phyloP scores from a whole-genome alignment of 1,139 yeast genomes.

The Zygosaccharomyces pseudobailii region DNA sequence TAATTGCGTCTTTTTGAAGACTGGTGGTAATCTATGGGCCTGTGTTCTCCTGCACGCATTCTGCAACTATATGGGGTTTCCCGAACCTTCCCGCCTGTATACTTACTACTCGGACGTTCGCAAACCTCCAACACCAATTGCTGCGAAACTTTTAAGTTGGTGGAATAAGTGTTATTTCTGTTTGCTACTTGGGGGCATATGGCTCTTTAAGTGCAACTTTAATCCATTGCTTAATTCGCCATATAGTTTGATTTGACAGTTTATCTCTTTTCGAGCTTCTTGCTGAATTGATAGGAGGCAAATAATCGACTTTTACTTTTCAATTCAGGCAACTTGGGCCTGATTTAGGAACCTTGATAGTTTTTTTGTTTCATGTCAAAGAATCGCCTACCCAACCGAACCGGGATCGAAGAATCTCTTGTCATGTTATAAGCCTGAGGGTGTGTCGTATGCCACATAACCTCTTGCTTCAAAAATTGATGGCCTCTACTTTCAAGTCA shows the following conservation, averaged over 20 bases:
- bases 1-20: slow-evolving; percentile 49
- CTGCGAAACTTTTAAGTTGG: slow-evolving; percentile 11
- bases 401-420: too few species aligned
- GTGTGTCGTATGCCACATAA: too few species aligned
- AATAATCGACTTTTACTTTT: too few species aligned
- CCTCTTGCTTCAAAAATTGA: too few species aligned
- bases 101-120: slow-evolving; percentile 16
- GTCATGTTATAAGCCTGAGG: too few species aligned
- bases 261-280: not conserved
- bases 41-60: slow-evolving; percentile 60
- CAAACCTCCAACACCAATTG: slow-evolving; percentile 4
- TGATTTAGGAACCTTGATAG: too few species aligned
- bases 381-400: too few species aligned
- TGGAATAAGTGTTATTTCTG: slow-evolving; percentile 26
- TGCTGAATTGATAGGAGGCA: not conserved
- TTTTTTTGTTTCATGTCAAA: too few species aligned
- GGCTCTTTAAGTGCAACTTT: slow-evolving; percentile 16
- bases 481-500: too few species aligned
- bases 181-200: slow-evolving; percentile 18
- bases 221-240: slow-evolving; percentile 3
- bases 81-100: slow-evolving; percentile 35
- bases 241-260: slow-evolving; percentile 1
- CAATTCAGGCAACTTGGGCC: too few species aligned
- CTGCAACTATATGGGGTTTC: slow-evolving; percentile 81
- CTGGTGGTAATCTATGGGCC: slow-evolving; percentile 55